Evolutionary conservation across 192 early-diverging fungal genomes (phyloP).

Genomic region (Chytriomyces sp.): DNA sequence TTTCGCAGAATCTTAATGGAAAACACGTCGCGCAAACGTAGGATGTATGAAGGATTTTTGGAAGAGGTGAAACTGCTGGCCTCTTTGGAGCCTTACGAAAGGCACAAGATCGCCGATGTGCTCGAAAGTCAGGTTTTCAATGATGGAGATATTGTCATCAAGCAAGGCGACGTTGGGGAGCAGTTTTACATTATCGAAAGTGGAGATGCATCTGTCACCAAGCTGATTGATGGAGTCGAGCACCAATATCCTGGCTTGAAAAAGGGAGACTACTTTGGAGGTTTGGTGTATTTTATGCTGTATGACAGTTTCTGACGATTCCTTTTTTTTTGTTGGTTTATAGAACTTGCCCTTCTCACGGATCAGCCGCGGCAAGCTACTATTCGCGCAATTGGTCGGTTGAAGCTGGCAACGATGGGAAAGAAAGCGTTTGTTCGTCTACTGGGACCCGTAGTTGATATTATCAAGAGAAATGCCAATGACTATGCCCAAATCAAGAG

Average conservation of each 20-base stretch:
- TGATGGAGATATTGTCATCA: slow-evolving; percentile 82
- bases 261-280: slow-evolving; percentile 97
- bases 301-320: background rate
- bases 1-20: slow-evolving; percentile 99
- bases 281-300: slow-evolving; percentile 49
- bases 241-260: slow-evolving; percentile 63
- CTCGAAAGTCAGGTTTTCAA: slow-evolving; percentile 89
- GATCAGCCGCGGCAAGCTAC: slow-evolving; percentile 92
- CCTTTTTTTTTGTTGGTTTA: background rate
- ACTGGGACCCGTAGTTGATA: slow-evolving; percentile 92
- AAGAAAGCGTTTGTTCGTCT: slow-evolving; percentile 96
- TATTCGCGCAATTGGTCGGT: slow-evolving; percentile 79
- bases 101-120: slow-evolving; percentile 99
- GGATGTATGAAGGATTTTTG: slow-evolving; percentile 97
- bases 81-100: slow-evolving; percentile 93
- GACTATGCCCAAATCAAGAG: slow-evolving; percentile 72
- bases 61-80: slow-evolving; percentile 90
- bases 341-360: slow-evolving; percentile 94
- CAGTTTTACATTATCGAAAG: slow-evolving; percentile 96
- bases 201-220: slow-evolving; percentile 84
- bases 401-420: slow-evolving; percentile 94
- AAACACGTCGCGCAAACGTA: slow-evolving; percentile 92
- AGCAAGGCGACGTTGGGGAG: slow-evolving; percentile 92
- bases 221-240: slow-evolving; percentile 79
- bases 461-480: slow-evolving; percentile 89